Base-by-base conservation (phyloP, 805 yeast species). In the Nakazawaea peltata region DNA sequence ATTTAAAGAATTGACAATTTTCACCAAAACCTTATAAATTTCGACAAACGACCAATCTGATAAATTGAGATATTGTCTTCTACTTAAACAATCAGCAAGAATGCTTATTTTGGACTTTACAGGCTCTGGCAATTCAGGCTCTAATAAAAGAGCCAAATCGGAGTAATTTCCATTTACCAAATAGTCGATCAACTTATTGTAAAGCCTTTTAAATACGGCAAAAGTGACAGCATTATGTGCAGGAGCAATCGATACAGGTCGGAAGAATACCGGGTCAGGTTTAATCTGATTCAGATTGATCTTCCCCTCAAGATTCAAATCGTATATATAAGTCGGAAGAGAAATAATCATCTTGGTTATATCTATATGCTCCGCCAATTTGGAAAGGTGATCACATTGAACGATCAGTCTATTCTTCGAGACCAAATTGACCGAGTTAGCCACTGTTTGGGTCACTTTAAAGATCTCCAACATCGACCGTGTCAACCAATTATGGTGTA, bases 401-500 rank as follows among this genome's bases (percentile, higher is more conserved):
- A 59, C 45, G 5, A 47, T 44, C 18, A 19, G 45, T 46, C 36
- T 39, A 41, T 33, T 30, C 40, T 8, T 21, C 7, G 30, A 16
- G 36, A 22, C 15, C 40, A 38, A 36, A 33, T 40, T 17, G 22
- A 32, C 19, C 33, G 32, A 31, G 12, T 29, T 17, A 49, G 50
- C 43, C 2, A 82, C 77, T n/a, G n/a, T n/a, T n/a, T n/a, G n/a
- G n/a, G n/a, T n/a, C 48, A 79, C 81, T 37, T 77, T 66, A 40
- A 84, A 60, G 17, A 86, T 69, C 36, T 82, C 87, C 12, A 81
- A 71, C 25, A 85, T 69, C 0, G 94, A 79, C 46, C 86, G 74
- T 19, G 85, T 72, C 57, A 88, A 72, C 92, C 96, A 87, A 31
- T 82, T 80, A 45, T 88, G 96, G 56, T 90, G 97, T 2, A 90